Evolutionary conservation across 257 asterid genomes (phyloP).

Genomic region (Hygrophila difformis): DNA sequence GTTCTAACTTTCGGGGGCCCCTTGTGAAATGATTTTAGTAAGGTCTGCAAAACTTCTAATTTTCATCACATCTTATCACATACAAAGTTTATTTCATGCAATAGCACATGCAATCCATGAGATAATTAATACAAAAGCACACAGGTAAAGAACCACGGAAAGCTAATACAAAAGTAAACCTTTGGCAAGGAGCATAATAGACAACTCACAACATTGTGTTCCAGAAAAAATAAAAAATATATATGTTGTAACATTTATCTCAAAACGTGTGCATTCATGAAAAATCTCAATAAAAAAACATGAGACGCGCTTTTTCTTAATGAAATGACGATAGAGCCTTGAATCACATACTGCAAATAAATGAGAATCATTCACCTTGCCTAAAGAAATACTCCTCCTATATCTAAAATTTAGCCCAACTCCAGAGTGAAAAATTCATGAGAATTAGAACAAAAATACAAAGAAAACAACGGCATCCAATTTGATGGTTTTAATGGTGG

Average conservation of each 20-base stretch:
- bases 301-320: background rate
- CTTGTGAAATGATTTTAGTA: slow-evolving; percentile 79
- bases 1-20: slow-evolving; percentile 97
- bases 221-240: slow-evolving; percentile 4
- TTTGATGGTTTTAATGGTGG: background rate
- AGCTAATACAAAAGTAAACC: background rate
- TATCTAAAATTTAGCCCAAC: too few relatives aligned
- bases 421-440: slow-evolving; percentile 9
- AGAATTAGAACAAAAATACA: background rate
- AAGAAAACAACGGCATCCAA: slow-evolving; percentile 3
- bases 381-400: slow-evolving; percentile 5
- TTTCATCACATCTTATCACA: slow-evolving; percentile 14
- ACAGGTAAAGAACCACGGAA: slow-evolving; percentile 1
- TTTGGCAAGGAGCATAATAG: slow-evolving; percentile 10
- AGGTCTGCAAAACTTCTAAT: slow-evolving; percentile 52
- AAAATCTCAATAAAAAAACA: background rate
- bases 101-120: slow-evolving; percentile 6
- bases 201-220: slow-evolving; percentile 6
- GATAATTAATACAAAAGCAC: slow-evolving; percentile 10
- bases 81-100: slow-evolving; percentile 12
- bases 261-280: slow-evolving; percentile 3
- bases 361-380: slow-evolving; percentile 5
- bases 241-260: background rate
- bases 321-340: slow-evolving; percentile 2
- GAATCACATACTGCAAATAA: slow-evolving; percentile 12